Base-by-base conservation (phyloP, 345 rosid genomes). In the Citrus australasica region DNA sequence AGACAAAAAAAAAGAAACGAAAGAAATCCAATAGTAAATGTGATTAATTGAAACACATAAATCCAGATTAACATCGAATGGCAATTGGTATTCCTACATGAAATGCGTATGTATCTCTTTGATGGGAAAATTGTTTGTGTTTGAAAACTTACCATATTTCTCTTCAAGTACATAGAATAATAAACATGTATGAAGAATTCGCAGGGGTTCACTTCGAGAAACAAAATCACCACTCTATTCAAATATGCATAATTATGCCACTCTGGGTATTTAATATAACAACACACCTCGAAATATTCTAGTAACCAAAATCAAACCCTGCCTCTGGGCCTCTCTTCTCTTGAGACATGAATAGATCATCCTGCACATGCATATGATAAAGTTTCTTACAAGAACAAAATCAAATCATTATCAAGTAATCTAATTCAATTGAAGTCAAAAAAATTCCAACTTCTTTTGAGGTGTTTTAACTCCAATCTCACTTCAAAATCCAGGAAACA, bases 311-410 rank as follows among this genome's bases (percentile, higher is more conserved):
- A 74, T 63, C 60, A 78, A 75, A 81, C 73, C 83, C 79, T 77
- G 76, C 70, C 79, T 78, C 69, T 62, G 67, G 76, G 61, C 82
- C 80, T 51, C 25, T 67, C 74, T 64, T 63, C 69, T 76, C 79
- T 79, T 64, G 28, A 4, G 58, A 17, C 1, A 75, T 63, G 59
- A n/a, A 71, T 48, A 48, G 35, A 53, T 67, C 72, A 67, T 46
- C 88, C 83, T 79, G 83, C 86, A 82, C n/a, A 51, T 77, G 85
- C 86, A 82, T 33, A 51, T 38, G 42, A 68, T 30, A 72, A 67
- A 74, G 60, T 62, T 74, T 10, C 42, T 62, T n/a, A 32, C 27
- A 48, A 53, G 30, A 66, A 14, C 32, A 46, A 64, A 46, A 64
- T 24, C 28, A 65, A 75, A 37, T 38, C 37, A 46, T 61, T 16